These are phyloP conservation scores for Penicillium goetzii DNA, from an alignment of 495 filamentous ascomycete genomes.

Conservation along the genomic window DNA sequence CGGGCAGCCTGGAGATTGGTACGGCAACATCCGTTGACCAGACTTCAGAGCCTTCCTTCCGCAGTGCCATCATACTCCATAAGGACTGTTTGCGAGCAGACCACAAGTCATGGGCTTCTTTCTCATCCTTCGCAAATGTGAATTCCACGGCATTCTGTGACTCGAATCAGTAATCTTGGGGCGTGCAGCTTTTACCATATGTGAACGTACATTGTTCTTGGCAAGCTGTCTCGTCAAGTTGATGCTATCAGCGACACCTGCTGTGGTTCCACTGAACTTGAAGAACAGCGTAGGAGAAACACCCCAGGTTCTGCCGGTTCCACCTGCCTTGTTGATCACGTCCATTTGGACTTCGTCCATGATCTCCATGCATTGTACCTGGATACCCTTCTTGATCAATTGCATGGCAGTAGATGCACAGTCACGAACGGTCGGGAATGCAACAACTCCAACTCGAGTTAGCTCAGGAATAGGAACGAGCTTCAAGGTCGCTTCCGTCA, in stretches of 20 bases:
- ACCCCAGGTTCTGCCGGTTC: slow-evolving; percentile 71
- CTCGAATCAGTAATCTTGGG: not conserved
- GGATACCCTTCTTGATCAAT: slow-evolving; percentile 78
- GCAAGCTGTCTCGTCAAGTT: slow-evolving; percentile 70
- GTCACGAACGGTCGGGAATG: slow-evolving; percentile 75
- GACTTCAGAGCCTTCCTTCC: slow-evolving; percentile 61
- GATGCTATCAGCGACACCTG: slow-evolving; percentile 82
- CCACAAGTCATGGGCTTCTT: slow-evolving; percentile 81
- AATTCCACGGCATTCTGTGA: slow-evolving; percentile 63
- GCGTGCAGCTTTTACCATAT: not conserved
- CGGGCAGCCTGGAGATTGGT: slow-evolving; percentile 80
- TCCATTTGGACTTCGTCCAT: slow-evolving; percentile 94
- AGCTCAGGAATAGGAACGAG: slow-evolving; percentile 76
- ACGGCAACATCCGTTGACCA: slow-evolving; percentile 89
- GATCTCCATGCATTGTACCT: slow-evolving; percentile 84
- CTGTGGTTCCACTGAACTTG: slow-evolving; percentile 82
- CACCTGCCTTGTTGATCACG: slow-evolving; percentile 81
- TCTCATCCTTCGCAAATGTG: slow-evolving; percentile 72
- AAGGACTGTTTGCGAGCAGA: slow-evolving; percentile 84
- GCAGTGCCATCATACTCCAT: slow-evolving; percentile 62
- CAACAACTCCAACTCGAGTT: slow-evolving; percentile 81
- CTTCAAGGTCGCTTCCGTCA: slow-evolving; percentile 86
- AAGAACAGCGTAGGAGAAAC: slow-evolving; percentile 82
- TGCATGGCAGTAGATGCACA: slow-evolving; percentile 81
- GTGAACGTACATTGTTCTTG: slow-evolving; percentile 40